These are phyloP conservation scores for Amaranthus hypochondriacus DNA, from an alignment of 148 eudicot species.

Conservation along the genomic window DNA sequence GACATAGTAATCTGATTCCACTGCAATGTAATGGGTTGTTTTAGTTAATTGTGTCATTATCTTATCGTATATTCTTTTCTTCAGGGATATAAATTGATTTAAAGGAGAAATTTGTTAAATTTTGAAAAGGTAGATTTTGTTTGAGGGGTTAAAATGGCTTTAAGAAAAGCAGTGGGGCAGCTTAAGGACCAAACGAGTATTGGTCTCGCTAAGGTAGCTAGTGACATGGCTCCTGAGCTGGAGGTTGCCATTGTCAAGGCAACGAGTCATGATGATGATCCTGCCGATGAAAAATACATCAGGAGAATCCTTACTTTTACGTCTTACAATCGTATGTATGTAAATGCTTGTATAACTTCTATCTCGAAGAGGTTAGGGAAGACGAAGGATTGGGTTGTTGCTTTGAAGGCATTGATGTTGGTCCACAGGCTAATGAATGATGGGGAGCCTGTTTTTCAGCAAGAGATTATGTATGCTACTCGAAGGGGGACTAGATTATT, in stretches of 20 bases:
- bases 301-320: conserved; percentile 69
- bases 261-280: conserved; percentile 85
- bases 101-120: neutral
- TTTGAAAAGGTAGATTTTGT: conserved; percentile 1
- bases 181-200: conserved; percentile 96
- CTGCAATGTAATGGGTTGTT: too few relatives aligned
- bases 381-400: conserved; percentile 91
- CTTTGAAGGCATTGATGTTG: conserved; percentile 64
- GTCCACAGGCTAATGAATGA: conserved; percentile 68
- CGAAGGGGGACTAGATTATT: conserved; percentile 75
- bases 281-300: conserved; percentile 71
- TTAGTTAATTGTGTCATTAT: neutral
- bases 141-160: conserved; percentile 41
- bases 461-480: conserved; percentile 76
- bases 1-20: neutral
- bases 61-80: neutral
- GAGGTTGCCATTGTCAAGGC: conserved; percentile 92
- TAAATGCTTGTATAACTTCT: conserved; percentile 56
- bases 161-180: conserved; percentile 87
- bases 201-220: conserved; percentile 79
- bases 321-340: conserved; percentile 59
- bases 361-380: conserved; percentile 67
- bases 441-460: conserved; percentile 66
- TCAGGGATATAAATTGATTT: neutral
- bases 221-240: conserved; percentile 88